A percentile compares a stretch with the other conserved stretches of the same genome.
These are phyloP conservation scores for Suillus luteus DNA, from an alignment of 768 basidiomycete species.

Conservation along the genomic window DNA sequence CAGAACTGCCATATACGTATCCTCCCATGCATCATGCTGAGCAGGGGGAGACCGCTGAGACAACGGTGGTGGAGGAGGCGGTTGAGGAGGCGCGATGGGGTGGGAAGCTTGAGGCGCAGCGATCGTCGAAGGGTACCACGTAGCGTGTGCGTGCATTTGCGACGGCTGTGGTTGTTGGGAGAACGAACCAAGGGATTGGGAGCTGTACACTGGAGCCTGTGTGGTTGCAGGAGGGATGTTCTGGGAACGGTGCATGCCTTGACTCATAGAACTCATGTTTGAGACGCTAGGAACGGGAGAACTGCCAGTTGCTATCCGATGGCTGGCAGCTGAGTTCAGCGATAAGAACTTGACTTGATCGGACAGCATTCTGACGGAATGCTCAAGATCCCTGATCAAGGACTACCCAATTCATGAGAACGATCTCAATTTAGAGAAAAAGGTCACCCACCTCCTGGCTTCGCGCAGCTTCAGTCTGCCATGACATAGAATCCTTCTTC, in stretches of 20 bases:
- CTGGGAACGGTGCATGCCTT: constrained; percentile 38
- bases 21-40: constrained; percentile 80
- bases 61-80: constrained; percentile 37
- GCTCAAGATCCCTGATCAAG: constrained; percentile 79
- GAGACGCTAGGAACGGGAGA: constrained; percentile 28
- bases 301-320: constrained; percentile 36
- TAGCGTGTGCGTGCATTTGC: constrained; percentile 24
- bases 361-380: constrained; percentile 68
- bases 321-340: constrained; percentile 49
- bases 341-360: constrained; percentile 84
- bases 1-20: constrained; percentile 75
- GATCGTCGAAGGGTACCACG: constrained; percentile 66
- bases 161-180: constrained; percentile 34
- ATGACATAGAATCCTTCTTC: constrained; percentile 77
- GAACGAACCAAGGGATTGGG: constrained; percentile 35
- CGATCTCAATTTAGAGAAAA: constrained; percentile 4
- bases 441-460: constrained; percentile 67
- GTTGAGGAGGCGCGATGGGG: constrained; percentile 68
- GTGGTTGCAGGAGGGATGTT: constrained; percentile 40
- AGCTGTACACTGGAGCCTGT: constrained; percentile 29
- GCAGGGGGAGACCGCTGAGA: constrained; percentile 56
- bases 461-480: constrained; percentile 79
- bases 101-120: constrained; percentile 84
- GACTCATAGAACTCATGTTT: constrained; percentile 40
- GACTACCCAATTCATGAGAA: constrained; percentile 42